Percentiles rank a stretch among this genome's conserved stretches.
These are phyloP conservation scores for Talaromyces adpressus DNA, from an alignment of 495 filamentous ascomycete genomes.

Conservation along the genomic window DNA sequence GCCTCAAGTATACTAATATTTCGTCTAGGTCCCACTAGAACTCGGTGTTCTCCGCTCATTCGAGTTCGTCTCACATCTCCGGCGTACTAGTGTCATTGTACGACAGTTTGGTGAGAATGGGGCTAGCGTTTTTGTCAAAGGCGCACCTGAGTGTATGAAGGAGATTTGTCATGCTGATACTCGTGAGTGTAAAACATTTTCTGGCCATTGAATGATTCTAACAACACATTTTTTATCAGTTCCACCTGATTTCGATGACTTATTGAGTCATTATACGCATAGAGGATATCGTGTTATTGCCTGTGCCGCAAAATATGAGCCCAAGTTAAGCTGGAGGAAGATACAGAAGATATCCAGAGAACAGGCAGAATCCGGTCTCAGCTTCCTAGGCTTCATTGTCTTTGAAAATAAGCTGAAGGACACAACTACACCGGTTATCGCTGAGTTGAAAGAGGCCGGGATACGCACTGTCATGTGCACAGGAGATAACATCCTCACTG, in stretches of 20 bases:
- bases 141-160: slow-evolving; percentile 91
- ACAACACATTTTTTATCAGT: slow-evolving; percentile 39
- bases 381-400: slow-evolving; percentile 92
- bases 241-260: slow-evolving; percentile 82
- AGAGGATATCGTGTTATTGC: slow-evolving; percentile 96
- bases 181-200: slow-evolving; percentile 43
- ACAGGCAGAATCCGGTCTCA: slow-evolving; percentile 73
- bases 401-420: slow-evolving; percentile 98
- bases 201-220: background rate
- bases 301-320: slow-evolving; percentile 82
- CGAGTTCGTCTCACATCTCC: slow-evolving; percentile 95
- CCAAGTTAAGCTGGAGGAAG: slow-evolving; percentile 84
- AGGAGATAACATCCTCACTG: slow-evolving; percentile 96
- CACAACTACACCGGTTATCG: slow-evolving; percentile 66
- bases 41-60: slow-evolving; percentile 83
- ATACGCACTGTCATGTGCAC: slow-evolving; percentile 97
- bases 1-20: slow-evolving; percentile 9
- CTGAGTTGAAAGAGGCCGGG: slow-evolving; percentile 75
- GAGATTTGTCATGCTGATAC: slow-evolving; percentile 79
- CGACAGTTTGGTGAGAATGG: slow-evolving; percentile 73
- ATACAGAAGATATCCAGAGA: slow-evolving; percentile 85
- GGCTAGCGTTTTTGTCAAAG: slow-evolving; percentile 88
- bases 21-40: slow-evolving; percentile 52
- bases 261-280: slow-evolving; percentile 84
- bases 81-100: slow-evolving; percentile 88